phyloP scores from a whole-genome alignment of 2,329 filamentous ascomycete genomes.

The Exserohilum rostratum region DNA sequence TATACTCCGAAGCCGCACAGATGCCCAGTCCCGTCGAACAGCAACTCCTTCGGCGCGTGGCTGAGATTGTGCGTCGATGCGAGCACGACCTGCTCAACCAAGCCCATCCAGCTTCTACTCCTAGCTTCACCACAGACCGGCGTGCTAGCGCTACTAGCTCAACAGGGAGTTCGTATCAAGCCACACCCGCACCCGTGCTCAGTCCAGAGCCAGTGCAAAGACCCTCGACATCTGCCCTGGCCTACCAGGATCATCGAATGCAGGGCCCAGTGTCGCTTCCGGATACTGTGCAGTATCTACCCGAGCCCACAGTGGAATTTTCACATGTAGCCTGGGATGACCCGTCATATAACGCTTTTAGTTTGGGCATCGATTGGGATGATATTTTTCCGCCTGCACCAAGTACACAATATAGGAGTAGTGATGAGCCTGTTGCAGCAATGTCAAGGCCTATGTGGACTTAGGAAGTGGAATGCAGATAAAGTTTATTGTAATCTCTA shows the following conservation, averaged over 20 bases:
- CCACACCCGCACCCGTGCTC: neutral
- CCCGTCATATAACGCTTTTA: conserved; percentile 7
- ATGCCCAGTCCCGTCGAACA: conserved; percentile 32
- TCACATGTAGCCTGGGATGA: conserved; percentile 10
- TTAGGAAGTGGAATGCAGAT: neutral
- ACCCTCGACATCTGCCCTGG: too few relatives aligned
- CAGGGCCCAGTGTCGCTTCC: neutral
- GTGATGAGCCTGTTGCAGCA: conserved; percentile 1
- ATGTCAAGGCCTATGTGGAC: conserved; percentile 17
- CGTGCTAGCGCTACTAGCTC: conserved; percentile 6
- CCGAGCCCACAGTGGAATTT: conserved; percentile 10
- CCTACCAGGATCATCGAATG: neutral
- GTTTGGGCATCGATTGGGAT: conserved; percentile 32
- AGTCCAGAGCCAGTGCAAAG: neutral
- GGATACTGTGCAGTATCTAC: neutral
- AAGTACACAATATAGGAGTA: conserved; percentile 1
- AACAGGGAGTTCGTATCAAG: conserved; percentile 5
- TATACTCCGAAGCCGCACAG: conserved; percentile 33
- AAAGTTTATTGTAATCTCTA: neutral
- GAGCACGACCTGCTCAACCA: conserved; percentile 31
- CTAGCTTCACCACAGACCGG: neutral
- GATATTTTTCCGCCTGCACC: conserved; percentile 21
- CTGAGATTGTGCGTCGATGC: conserved; percentile 36
- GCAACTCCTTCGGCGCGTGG: conserved; percentile 34
- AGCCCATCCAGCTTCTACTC: neutral